Conservation (phyloP, 2,329 filamentous ascomycete species). For the Ascochyta rabiei region DNA sequence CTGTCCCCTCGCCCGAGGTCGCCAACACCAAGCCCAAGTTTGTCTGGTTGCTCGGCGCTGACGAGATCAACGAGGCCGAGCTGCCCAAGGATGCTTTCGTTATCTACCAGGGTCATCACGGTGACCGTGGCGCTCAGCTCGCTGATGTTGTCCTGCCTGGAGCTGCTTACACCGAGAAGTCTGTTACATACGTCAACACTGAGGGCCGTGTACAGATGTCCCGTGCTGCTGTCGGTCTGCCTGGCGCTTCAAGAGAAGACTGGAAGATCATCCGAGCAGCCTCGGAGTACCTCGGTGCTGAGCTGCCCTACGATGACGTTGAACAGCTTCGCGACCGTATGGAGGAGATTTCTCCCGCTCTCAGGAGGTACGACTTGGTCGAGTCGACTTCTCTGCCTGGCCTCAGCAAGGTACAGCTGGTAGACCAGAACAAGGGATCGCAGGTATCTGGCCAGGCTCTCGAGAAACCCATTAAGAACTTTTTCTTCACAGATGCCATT, state of each 20-base stretch:
- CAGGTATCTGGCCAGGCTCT: slow-evolving; percentile 75
- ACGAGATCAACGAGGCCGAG: slow-evolving; percentile 83
- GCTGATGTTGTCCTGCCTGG: slow-evolving; percentile 94
- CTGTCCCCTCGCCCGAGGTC: slow-evolving; percentile 79
- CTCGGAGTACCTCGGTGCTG: slow-evolving; percentile 86
- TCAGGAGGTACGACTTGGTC: slow-evolving; percentile 88
- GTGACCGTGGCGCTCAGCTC: slow-evolving; percentile 88
- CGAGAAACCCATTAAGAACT: slow-evolving; percentile 89
- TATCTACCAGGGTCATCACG: slow-evolving; percentile 97
- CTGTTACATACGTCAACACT: slow-evolving; percentile 95
- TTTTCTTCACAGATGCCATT: slow-evolving; percentile 97
- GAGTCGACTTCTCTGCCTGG: slow-evolving; percentile 75
- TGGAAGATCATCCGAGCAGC: slow-evolving; percentile 98
- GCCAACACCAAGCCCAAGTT: slow-evolving; percentile 90
- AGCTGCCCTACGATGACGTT: slow-evolving; percentile 92
- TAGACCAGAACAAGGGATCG: slow-evolving; percentile 92
- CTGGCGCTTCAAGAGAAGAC: slow-evolving; percentile 89
- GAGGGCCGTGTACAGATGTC: slow-evolving; percentile 96
- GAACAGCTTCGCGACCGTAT: slow-evolving; percentile 89
- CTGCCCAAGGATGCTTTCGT: slow-evolving; percentile 96
- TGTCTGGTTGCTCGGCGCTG: slow-evolving; percentile 93
- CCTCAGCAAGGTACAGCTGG: slow-evolving; percentile 90
- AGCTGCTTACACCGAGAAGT: slow-evolving; percentile 96
- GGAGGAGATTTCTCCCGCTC: slow-evolving; percentile 89
- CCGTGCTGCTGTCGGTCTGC: slow-evolving; percentile 84